phyloP scores from a whole-genome alignment of 129 eudicot species.

The Centrapalus pauciflorus region DNA sequence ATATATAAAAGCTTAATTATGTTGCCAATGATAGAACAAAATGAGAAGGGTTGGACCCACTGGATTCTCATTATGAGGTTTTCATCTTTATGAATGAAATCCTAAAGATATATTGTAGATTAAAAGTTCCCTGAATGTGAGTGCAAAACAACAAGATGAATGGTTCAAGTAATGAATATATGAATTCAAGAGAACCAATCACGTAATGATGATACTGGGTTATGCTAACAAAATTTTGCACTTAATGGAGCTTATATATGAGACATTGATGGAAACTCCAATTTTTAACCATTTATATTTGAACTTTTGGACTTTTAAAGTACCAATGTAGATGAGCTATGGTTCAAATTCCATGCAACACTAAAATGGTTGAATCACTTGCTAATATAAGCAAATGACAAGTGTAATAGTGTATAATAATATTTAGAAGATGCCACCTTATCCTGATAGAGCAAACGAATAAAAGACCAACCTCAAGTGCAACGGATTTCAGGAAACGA shows the following conservation, averaged over 20 bases:
- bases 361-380: neutral
- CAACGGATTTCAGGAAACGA: neutral
- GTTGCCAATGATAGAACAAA: conserved; percentile 2
- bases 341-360: neutral
- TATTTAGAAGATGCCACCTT: conserved; percentile 5
- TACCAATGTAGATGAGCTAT: no score
- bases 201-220: neutral
- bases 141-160: neutral
- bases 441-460: neutral
- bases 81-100: neutral
- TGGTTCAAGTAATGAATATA: neutral
- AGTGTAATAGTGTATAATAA: neutral
- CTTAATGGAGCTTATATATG: neutral
- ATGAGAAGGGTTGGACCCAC: neutral
- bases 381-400: neutral
- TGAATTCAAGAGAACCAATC: neutral
- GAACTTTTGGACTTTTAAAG: neutral
- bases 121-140: neutral
- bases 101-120: neutral
- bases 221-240: neutral
- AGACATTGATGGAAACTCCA: neutral
- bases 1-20: neutral
- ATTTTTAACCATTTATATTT: neutral
- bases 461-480: neutral
- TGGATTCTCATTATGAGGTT: neutral